Evolutionary conservation across 1,284 basidiomycete genomes (phyloP).

Genomic region (Moesziomyces parantarcticus): DNA sequence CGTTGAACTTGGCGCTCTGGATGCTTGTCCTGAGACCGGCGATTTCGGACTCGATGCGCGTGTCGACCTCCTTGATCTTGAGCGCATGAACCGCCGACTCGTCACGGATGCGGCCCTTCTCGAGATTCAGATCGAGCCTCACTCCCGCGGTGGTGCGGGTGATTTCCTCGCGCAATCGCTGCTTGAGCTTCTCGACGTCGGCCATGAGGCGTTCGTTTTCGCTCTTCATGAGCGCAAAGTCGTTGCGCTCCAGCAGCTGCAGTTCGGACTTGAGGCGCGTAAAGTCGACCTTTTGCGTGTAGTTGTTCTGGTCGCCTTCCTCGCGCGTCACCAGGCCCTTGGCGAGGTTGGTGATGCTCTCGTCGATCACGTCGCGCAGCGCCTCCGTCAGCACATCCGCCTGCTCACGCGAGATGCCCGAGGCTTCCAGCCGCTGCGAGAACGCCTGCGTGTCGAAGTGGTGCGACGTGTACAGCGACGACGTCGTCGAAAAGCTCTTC

Average conservation of each 20-base stretch:
- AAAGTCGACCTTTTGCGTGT: conserved; percentile 80
- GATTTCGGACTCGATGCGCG: conserved; percentile 96
- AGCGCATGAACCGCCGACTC: conserved; percentile 91
- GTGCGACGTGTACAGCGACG: conserved; percentile 35
- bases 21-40: conserved; percentile 88
- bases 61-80: conserved; percentile 98
- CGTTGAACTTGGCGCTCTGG: conserved; percentile 84
- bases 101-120: conserved; percentile 93
- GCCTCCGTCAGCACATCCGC: conserved; percentile 64
- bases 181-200: conserved; percentile 96
- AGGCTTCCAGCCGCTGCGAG: conserved; percentile 62
- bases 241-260: conserved; percentile 96
- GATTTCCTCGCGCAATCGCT: conserved; percentile 83
- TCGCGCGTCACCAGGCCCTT: conserved; percentile 63
- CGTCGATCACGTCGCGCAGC: conserved; percentile 63
- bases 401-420: conserved; percentile 63
- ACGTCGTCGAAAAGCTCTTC: conserved; percentile 41
- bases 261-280: conserved; percentile 95
- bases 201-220: conserved; percentile 91
- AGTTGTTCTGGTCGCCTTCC: conserved; percentile 64
- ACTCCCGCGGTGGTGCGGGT: conserved; percentile 93
- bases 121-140: conserved; percentile 91
- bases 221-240: conserved; percentile 92
- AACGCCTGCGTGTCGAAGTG: conserved; percentile 66
- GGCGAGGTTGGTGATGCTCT: conserved; percentile 62